Evolutionary conservation across 2,329 filamentous ascomycete species (phyloP), one percentile per base, ranked within the genome.

Genomic region (Curvularia hawaiiensis): DNA sequence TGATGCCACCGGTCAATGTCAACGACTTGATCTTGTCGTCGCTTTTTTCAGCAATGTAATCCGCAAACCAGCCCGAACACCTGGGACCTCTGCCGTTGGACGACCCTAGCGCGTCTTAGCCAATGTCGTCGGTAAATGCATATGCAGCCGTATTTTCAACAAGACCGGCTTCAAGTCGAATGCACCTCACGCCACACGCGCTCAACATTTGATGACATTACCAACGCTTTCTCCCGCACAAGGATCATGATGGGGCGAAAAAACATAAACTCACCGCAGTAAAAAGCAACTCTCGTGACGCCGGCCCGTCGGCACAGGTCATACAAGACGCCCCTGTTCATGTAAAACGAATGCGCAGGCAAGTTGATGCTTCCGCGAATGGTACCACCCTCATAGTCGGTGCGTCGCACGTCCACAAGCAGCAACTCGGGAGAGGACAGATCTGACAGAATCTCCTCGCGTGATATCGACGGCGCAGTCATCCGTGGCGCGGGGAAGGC

Each of bases 321-420:
- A 39, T 79, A 79, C 52, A 81, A 66, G n/a, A 76, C 75, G 1
- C 69, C 78, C 41, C 76, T 67, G 60, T 81, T 81, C 74, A 76
- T 71, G 66, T 77, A 80, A 68, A 82, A 81, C 40, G 75, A 76
- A 49, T 81, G 79, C 0, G 79, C 79, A n/a, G 79, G 79, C 40
- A 82, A 69, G 57, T 81, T 81, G 31, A 82, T 64, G 61, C 76
- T 79, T n/a, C 78, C 79, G 24, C 73, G 69, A 47, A 81, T 79
- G 5, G 72, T 67, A 14, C 79, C 79, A 35, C 79, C 79, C 52
- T 79, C 77, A 59, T 79, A 81, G 65, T 81, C 79, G n/a, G 74
- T 81, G 39, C 79, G 72, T 22, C 79, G 77, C 31, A 80, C 76
- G 60, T 81, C 79, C 12, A 80, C 70, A 49, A 80, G 66, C 40